These are phyloP conservation scores for Melampsora americana DNA, from an alignment of 1,284 basidiomycete species.

Conservation along the genomic window DNA sequence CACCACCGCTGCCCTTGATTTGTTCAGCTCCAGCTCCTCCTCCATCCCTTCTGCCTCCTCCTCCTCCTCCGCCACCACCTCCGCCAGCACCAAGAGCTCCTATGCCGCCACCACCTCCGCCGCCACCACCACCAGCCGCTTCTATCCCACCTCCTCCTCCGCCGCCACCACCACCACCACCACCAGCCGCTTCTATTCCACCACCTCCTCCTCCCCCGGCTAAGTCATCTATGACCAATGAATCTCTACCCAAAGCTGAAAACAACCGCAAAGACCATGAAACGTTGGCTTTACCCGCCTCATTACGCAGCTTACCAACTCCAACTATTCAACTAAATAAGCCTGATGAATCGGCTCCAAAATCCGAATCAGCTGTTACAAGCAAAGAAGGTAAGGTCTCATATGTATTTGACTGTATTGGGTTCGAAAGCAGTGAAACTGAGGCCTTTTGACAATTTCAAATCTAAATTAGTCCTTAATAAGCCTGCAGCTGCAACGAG, in stretches of 20 bases:
- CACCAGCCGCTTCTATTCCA: constrained; percentile 46
- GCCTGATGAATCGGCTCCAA: constrained; percentile 8
- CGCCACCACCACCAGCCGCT: constrained; percentile 46
- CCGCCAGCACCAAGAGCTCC: too few species aligned
- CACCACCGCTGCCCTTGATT: constrained; percentile 56
- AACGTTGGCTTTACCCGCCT: constrained; percentile 44
- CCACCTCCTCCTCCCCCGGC: constrained; percentile 41
- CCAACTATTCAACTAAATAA: constrained; percentile 12
- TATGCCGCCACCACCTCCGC: constrained; percentile 49
- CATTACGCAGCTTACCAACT: constrained; percentile 28
- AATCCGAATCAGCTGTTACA: constrained; percentile 64
- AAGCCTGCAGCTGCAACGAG: not conserved
- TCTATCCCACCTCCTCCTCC: constrained; percentile 49
- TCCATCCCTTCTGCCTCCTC: too few species aligned
- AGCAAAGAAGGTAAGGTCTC: constrained; percentile 6
- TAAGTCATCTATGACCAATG: constrained; percentile 30
- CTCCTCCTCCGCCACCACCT: too few species aligned
- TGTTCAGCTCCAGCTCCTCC: too few species aligned
- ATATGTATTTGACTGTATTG: not conserved
- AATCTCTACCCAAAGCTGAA: constrained; percentile 17
- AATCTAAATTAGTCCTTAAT: too few species aligned
- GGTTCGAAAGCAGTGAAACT: not conserved
- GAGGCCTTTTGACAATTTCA: not conserved
- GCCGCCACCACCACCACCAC: constrained; percentile 38
- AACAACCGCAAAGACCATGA: constrained; percentile 6